These are phyloP conservation scores for Stachybotrys elegans DNA, from an alignment of 2,329 filamentous ascomycete genomes.

Conservation along the genomic window DNA sequence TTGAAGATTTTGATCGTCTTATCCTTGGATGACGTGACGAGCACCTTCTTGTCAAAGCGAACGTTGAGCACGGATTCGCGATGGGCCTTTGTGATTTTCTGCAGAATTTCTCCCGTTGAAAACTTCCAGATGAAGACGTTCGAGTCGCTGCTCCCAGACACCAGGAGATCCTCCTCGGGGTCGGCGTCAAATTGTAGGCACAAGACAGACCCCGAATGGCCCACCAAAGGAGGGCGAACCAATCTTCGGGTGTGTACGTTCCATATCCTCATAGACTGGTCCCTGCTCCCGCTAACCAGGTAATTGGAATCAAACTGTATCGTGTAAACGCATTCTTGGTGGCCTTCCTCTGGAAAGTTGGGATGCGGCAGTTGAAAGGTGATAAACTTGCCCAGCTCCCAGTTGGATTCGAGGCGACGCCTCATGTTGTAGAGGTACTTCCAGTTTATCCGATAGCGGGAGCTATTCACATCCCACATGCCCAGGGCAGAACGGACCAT, in stretches of 20 bases:
- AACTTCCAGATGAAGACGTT: conserved; percentile 90
- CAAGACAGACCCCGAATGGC: conserved; percentile 81
- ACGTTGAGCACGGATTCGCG: conserved; percentile 90
- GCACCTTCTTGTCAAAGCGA: conserved; percentile 81
- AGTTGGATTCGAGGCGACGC: conserved; percentile 80
- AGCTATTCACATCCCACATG: conserved; percentile 43
- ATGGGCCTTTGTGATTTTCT: conserved; percentile 73
- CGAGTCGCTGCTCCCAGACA: conserved; percentile 90
- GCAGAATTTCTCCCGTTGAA: conserved; percentile 79
- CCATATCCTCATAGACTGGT: conserved; percentile 86
- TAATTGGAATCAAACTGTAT: conserved; percentile 83
- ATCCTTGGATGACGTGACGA: conserved; percentile 97
- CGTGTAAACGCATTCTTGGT: conserved; percentile 90
- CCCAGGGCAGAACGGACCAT: conserved; percentile 43
- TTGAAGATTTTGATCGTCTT: conserved; percentile 97
- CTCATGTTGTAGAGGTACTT: conserved; percentile 89
- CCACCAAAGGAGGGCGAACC: conserved; percentile 65
- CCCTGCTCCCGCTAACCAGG: conserved; percentile 88
- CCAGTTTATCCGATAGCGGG: conserved; percentile 73
- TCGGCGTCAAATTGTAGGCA: conserved; percentile 93
- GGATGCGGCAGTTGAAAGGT: conserved; percentile 93
- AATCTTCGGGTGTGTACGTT: conserved; percentile 76
- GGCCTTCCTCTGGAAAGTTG: conserved; percentile 71
- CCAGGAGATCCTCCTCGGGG: conserved; percentile 83
- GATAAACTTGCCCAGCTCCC: conserved; percentile 74